Base-by-base conservation (phyloP, 2,329 filamentous ascomycete species). In the Raffaelea albimanens region DNA sequence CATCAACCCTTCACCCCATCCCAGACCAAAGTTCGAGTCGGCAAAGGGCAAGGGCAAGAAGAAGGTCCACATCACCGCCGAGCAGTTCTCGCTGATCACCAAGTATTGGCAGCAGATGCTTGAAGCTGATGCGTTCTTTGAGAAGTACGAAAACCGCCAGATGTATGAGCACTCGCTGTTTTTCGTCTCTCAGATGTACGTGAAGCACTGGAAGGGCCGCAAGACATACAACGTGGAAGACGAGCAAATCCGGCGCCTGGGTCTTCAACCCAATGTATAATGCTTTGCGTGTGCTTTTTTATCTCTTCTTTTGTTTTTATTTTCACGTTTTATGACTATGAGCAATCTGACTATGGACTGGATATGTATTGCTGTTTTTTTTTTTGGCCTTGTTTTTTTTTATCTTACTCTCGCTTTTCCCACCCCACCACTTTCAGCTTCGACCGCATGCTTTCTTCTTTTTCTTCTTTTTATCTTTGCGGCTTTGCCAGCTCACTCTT, bases 161-260 rank as follows among this genome's bases (percentile, higher is more conserved):
- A 20, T 49, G 10, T 47, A 63, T 62, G 68, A 72, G 18, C 57
- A 70, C 18, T 63, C 69, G 7, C 56, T 68, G 1, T 69, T 67
- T 51, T 73, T 72, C 58, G 61, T 70, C 10, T 63, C 67, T 8
- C 69, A 71, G 46, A 68, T 74, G 61, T 71, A 72, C 40, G 63
- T 69, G 43, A 56, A 61, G 2, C 51, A 59, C 4, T 74, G 71
- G 71, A 45, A 47, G 5, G 43, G 49, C 10, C 49, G 46, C 19
- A 33, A 45, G 5, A 47, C 44, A 9, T 53, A 48, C 31, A 44
- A 41, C 16, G 5, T 31, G 5, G 18, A 38, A 11, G 41, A 38
- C 25, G 25, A 29, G 25, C 25, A 29, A 13, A 29, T 29, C 13
- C 25, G 25, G 13, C 25, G 25, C 25, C 25, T 29, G 7, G 25